phyloP scores from a whole-genome alignment of 2,329 filamentous ascomycete species.

The Penicillium sp. region DNA sequence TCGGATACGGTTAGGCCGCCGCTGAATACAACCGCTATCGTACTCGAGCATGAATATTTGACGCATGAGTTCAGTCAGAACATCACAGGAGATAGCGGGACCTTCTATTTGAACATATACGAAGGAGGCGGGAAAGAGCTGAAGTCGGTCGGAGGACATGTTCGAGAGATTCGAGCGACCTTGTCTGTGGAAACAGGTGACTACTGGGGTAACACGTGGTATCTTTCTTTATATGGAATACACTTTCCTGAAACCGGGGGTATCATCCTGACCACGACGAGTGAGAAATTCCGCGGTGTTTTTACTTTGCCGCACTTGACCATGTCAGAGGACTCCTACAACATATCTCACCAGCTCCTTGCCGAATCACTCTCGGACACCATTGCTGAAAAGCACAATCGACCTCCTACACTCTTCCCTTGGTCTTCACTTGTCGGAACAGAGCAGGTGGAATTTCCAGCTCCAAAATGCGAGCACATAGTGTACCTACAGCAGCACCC shows the following conservation, averaged over 20 bases:
- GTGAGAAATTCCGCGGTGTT: constrained; percentile 91
- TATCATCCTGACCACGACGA: constrained; percentile 83
- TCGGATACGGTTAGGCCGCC: constrained; percentile 56
- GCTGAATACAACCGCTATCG: constrained; percentile 69
- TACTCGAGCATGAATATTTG: constrained; percentile 70
- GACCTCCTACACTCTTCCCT: constrained; percentile 63
- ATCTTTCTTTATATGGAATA: constrained; percentile 79
- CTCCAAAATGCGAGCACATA: constrained; percentile 86
- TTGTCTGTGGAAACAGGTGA: constrained; percentile 74
- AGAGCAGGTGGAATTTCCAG: constrained; percentile 52
- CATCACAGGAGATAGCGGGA: constrained; percentile 73
- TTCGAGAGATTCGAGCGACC: constrained; percentile 72
- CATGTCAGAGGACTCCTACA: constrained; percentile 60
- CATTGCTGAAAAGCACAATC: constrained; percentile 67
- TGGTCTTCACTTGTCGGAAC: constrained; percentile 74
- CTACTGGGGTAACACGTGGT: constrained; percentile 74
- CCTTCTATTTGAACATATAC: constrained; percentile 70
- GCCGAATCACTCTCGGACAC: constrained; percentile 73
- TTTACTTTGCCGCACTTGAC: constrained; percentile 86
- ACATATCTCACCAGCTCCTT: constrained; percentile 67
- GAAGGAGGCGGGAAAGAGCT: constrained; percentile 53
- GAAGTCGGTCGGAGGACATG: constrained; percentile 53
- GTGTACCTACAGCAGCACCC: constrained; percentile 75
- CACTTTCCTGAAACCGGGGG: constrained; percentile 84
- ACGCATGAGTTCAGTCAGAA: constrained; percentile 75